These are phyloP conservation scores for Dioscorea zingiberensis DNA, from an alignment of 106 monocot species.

Conservation along the genomic window DNA sequence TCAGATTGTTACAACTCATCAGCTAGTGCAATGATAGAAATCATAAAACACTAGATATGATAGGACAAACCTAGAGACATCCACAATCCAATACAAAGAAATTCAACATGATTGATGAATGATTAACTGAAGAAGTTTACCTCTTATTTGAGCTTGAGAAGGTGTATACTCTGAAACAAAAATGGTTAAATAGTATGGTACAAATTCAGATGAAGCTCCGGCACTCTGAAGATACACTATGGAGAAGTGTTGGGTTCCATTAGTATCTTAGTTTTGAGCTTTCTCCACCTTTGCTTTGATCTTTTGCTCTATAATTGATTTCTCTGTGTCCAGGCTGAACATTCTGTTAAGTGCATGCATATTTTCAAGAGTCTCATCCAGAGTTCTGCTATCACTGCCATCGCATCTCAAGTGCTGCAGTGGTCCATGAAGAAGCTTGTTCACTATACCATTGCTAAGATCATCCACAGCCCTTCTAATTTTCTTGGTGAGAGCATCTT, in stretches of 20 bases:
- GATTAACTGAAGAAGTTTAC: background rate
- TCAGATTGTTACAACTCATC: background rate
- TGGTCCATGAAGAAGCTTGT: slow-evolving; percentile 92
- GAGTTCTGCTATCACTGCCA: slow-evolving; percentile 62
- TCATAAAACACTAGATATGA: no score
- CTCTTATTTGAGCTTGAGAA: background rate
- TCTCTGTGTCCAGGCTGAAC: slow-evolving; percentile 87
- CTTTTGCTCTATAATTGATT: slow-evolving; percentile 79
- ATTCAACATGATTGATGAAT: background rate
- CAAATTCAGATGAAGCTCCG: background rate
- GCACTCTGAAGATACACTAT: background rate
- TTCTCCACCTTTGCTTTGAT: slow-evolving; percentile 94
- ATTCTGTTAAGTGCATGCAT: slow-evolving; percentile 97
- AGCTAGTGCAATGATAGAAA: background rate
- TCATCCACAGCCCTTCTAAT: slow-evolving; percentile 77
- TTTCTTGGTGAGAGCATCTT: slow-evolving; percentile 67
- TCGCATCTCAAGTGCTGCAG: slow-evolving; percentile 97
- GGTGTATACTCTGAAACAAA: background rate
- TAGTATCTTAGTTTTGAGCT: slow-evolving; percentile 36
- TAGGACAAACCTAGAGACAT: background rate
- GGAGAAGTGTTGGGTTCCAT: no score
- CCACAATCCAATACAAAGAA: background rate
- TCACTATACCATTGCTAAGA: slow-evolving; percentile 72
- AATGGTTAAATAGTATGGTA: background rate
- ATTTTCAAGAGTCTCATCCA: slow-evolving; percentile 92